Evolutionary conservation across 306 rosid genomes (phyloP).

Genomic region (Macrotyloma uniflorum): DNA sequence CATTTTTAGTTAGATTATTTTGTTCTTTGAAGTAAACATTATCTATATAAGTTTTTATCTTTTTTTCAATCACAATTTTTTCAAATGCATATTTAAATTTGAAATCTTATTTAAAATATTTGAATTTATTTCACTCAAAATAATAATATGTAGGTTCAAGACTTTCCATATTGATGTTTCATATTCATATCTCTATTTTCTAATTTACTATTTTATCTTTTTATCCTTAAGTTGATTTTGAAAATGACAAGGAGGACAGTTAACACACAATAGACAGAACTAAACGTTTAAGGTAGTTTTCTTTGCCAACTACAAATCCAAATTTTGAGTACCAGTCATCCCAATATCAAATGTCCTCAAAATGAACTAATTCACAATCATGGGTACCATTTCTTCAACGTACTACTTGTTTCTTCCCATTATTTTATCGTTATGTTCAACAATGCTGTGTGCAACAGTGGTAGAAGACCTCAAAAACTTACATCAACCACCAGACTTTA

Average conservation of each 20-base stretch:
- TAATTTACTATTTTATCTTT: not conserved
- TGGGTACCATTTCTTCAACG: conserved; percentile 56
- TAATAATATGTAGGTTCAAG: too few relatives aligned
- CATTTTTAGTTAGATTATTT: too few relatives aligned
- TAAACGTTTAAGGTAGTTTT: conserved; percentile 17
- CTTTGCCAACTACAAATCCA: conserved; percentile 23
- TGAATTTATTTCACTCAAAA: too few relatives aligned
- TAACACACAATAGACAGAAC: not conserved
- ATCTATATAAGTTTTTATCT: too few relatives aligned
- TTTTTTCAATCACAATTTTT: too few relatives aligned
- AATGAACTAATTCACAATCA: conserved; percentile 25
- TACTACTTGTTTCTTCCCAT: conserved; percentile 28
- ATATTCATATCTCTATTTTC: too few relatives aligned
- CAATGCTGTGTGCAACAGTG: conserved; percentile 52
- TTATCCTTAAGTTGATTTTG: not conserved
- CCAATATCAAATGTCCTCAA: not conserved
- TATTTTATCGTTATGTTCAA: conserved; percentile 19
- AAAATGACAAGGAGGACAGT: not conserved
- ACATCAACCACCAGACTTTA: conserved; percentile 63
- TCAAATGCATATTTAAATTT: too few relatives aligned
- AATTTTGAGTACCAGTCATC: conserved; percentile 1
- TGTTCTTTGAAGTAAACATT: too few relatives aligned
- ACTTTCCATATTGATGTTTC: too few relatives aligned
- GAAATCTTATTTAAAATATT: too few relatives aligned
- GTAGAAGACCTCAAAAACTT: conserved; percentile 67